Base-by-base conservation (phyloP, 306 rosid genomes). In the Rosa chinensis region DNA sequence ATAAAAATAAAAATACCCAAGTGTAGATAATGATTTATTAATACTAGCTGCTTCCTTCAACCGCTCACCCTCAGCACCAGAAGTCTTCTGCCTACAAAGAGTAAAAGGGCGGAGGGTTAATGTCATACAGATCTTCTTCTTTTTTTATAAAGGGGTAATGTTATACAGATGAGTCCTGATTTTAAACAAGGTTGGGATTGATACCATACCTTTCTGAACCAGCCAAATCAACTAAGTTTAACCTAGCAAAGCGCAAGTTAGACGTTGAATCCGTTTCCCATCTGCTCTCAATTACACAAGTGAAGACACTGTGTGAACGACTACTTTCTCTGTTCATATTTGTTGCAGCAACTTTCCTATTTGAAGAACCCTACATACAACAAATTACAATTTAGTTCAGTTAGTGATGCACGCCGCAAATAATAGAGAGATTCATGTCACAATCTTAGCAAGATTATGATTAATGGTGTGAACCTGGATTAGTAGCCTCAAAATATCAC, bases 21-120 rank as follows among this genome's bases (percentile, higher is more conserved):
- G 88, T 70, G 99, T 93, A 69, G 99, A 95, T 78, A 95, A 78
- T 44, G 99, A 95, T 82, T 91, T 95, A 84, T 95, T 95, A 66
- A 95, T 95, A 79, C 73, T 95, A 64, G 99, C 99, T 8, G 99
- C 99, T 87, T 95, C 99, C 89, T 91, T 95, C 77, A 95, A 85
- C 35, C 99, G 97, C 88, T 95, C 99, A n/a, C 99, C 99, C 87
- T 95, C 99, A 70, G 96, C 99, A 66, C 98, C 99, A 37, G 99
- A 95, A 89, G 91, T 88, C 87, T 95, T 95, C 84, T 95, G 99
- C 92, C 99, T 95, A 78, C 23, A 82, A 16, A 73, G 77, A 82
- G 70, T 25, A 56, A 44, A 37, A 77, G 59, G 73, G 74, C 55
- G 25, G 80, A 63, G 16, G 59, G 79, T 49, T 16, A 43, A 39